Evolutionary conservation across 306 rosid species (phyloP).

Genomic region (Casuarina equisetifolia): DNA sequence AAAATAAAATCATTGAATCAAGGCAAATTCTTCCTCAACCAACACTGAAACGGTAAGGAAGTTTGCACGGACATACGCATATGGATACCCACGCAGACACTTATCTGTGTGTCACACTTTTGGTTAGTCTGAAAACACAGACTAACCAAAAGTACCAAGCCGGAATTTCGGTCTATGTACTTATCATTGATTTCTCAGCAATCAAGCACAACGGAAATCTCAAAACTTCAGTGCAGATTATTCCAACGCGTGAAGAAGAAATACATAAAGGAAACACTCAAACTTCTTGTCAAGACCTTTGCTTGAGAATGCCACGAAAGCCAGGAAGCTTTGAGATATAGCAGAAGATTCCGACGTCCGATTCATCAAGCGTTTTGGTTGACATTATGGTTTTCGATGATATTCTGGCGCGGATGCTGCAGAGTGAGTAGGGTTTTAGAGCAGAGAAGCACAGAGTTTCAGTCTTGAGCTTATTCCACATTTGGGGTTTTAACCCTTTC

Average conservation of each 20-base stretch:
- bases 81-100: not conserved
- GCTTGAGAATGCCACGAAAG: constrained; percentile 85
- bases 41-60: not conserved
- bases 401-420: constrained; percentile 19
- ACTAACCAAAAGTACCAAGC: not conserved
- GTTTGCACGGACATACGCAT: not conserved
- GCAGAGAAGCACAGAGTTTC: constrained; percentile 17
- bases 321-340: constrained; percentile 85
- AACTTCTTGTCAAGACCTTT: constrained; percentile 48
- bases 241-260: not conserved
- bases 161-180: not conserved
- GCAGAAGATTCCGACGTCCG: constrained; percentile 80
- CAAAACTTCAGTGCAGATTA: not conserved
- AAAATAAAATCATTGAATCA: not conserved
- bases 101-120: not conserved
- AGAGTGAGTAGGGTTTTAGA: constrained; percentile 49
- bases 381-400: constrained; percentile 27
- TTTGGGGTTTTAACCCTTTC: not conserved
- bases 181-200: not conserved
- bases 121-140: not conserved
- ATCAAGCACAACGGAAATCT: not conserved
- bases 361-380: constrained; percentile 56
- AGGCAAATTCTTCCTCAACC: not conserved
- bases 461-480: constrained; percentile 2
- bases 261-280: not conserved